Conservation (phyloP, 2,329 filamentous ascomycete genomes). For the Pseudocercospora crystallina region DNA sequence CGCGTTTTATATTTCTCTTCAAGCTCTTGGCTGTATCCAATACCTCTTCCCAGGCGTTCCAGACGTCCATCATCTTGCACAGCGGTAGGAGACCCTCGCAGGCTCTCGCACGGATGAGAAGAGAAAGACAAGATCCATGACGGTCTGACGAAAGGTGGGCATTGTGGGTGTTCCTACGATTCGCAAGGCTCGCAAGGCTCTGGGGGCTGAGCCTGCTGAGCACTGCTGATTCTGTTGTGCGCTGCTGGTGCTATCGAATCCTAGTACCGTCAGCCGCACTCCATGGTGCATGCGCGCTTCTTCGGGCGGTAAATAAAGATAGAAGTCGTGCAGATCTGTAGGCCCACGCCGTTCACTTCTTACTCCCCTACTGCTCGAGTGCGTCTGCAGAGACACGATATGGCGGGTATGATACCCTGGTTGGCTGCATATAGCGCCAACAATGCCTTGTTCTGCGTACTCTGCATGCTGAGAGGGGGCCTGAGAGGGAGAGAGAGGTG, state of each 20-base stretch:
- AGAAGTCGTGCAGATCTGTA: conserved; percentile 2
- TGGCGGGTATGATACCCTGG: not conserved
- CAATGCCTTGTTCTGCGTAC: conserved; percentile 8
- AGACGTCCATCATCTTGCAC: not conserved
- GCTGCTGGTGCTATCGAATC: conserved; percentile 1
- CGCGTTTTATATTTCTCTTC: too few species aligned
- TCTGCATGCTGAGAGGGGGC: not conserved
- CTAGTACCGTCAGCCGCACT: conserved; percentile 15
- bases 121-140: conserved; percentile 5
- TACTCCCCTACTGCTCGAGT: not conserved
- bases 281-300: not conserved
- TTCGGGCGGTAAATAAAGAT: conserved; percentile 4
- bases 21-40: not conserved
- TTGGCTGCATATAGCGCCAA: not conserved
- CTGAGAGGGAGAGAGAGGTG: not conserved
- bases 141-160: not conserved
- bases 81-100: not conserved
- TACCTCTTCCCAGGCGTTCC: not conserved
- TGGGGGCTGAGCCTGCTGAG: conserved; percentile 15
- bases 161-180: conserved; percentile 3
- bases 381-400: not conserved
- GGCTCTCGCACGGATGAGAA: not conserved
- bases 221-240: conserved; percentile 1
- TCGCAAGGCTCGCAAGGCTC: conserved; percentile 10
- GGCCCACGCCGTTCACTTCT: not conserved